Evolutionary conservation across 2,329 filamentous ascomycete species (phyloP).

Genomic region (Alternaria postmessia): DNA sequence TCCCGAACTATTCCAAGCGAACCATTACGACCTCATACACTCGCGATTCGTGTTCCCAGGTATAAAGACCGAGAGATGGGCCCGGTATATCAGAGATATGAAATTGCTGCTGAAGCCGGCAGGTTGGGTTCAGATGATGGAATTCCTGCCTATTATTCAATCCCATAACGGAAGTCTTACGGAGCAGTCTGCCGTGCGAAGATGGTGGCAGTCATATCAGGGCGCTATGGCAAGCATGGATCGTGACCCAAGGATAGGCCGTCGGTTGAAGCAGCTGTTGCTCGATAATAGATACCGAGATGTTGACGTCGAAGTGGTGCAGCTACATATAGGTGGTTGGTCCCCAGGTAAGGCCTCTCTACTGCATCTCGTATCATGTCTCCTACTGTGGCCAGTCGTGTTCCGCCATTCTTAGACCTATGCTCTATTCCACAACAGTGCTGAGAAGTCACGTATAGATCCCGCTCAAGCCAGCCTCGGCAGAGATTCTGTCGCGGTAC

Average conservation of each 20-base stretch:
- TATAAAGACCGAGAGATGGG: constrained; percentile 77
- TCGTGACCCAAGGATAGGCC: constrained; percentile 46
- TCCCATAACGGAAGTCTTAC: constrained; percentile 83
- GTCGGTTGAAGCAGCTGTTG: constrained; percentile 40
- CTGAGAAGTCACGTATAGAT: constrained; percentile 32
- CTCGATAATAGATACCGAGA: constrained; percentile 42
- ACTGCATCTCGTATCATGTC: background rate
- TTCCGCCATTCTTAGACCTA: background rate
- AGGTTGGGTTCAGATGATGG: constrained; percentile 90
- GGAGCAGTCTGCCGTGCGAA: constrained; percentile 52
- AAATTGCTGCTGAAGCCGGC: constrained; percentile 73
- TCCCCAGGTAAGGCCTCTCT: constrained; percentile 36
- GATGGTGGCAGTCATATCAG: constrained; percentile 50
- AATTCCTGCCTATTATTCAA: constrained; percentile 84
- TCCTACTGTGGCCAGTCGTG: background rate
- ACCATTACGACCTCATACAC: constrained; percentile 83
- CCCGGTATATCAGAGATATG: constrained; percentile 78
- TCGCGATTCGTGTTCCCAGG: constrained; percentile 76
- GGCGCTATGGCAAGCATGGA: constrained; percentile 44
- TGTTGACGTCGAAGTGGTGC: constrained; percentile 38
- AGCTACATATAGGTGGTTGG: constrained; percentile 51
- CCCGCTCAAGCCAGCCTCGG: constrained; percentile 41
- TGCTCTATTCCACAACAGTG: background rate
- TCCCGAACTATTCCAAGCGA: constrained; percentile 63
- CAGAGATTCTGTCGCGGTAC: constrained; percentile 27